Base-by-base conservation (phyloP, 2,329 filamentous ascomycete genomes). In the Saccharata proteae region DNA sequence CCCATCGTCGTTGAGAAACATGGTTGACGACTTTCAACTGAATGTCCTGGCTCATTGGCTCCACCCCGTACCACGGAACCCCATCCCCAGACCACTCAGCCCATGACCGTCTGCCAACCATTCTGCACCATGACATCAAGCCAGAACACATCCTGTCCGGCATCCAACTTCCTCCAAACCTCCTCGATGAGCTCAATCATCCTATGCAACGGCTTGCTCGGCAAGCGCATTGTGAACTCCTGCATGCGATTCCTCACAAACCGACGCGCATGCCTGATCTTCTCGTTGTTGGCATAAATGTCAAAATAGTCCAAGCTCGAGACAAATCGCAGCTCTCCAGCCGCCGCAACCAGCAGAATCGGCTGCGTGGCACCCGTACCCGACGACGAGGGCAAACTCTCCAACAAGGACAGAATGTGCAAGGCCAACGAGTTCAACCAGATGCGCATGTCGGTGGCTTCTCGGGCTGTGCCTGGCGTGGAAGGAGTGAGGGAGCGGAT, bases 51-150 rank as follows among this genome's bases (percentile, higher is more conserved):
- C n/a, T n/a, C n/a, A n/a, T n/a, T n/a, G n/a, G n/a, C n/a, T n/a
- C n/a, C n/a, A n/a, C n/a, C n/a, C n/a, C n/a, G n/a, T n/a, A n/a
- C n/a, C n/a, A n/a, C n/a, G n/a, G n/a, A 16, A 15, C 13, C 13
- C 13, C 13, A 22, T n/a, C n/a, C n/a, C n/a, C n/a, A n/a, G n/a
- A n/a, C n/a, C n/a, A n/a, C n/a, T 29, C 13, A 64, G 13, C 61
- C 65, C 60, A 69, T 65, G 16, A 70, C 62, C 10, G 66, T 70
- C 45, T 71, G 64, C 64, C 65, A 70, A 6, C 64, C 61, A 36
- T 65, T 67, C 45, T 70, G 65, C 40, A 67, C 63, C 61, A 69
- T 66, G 5, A 71, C 58, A 43, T 71, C 65, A 41, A 71, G 58
- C 67, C 67, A 71, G 44, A 69, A 70, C 4, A 58, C 54, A 16